phyloP scores from a whole-genome alignment of 2,329 filamentous ascomycete species.

The Metarhizium guizhouense region DNA sequence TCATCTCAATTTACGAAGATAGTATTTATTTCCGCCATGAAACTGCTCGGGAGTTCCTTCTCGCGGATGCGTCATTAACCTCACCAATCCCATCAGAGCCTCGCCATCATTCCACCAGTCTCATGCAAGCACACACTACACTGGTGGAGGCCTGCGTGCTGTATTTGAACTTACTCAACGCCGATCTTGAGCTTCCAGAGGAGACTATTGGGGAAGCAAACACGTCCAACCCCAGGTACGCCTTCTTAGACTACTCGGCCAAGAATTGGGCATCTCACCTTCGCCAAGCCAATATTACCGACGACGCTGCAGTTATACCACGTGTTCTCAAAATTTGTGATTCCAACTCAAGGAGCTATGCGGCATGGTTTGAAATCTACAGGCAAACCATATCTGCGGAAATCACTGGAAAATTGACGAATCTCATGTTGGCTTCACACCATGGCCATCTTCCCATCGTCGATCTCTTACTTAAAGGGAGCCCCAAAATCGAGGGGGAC shows the following conservation, averaged over 20 bases:
- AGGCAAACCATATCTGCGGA: background rate
- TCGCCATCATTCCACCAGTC: background rate
- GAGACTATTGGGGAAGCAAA: background rate
- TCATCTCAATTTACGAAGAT: conserved; percentile 17
- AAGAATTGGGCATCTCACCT: conserved; percentile 13
- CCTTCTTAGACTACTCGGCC: conserved; percentile 15
- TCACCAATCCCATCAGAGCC: conserved; percentile 1
- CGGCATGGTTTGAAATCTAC: conserved; percentile 1
- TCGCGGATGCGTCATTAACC: conserved; percentile 6
- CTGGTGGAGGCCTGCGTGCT: background rate
- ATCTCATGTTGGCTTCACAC: background rate
- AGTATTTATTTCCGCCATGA: conserved; percentile 22
- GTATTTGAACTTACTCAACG: background rate
- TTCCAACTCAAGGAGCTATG: conserved; percentile 6
- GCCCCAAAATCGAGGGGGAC: background rate
- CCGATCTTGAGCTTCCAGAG: background rate
- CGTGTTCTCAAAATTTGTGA: conserved; percentile 9
- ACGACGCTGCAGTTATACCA: conserved; percentile 3
- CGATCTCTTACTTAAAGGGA: background rate
- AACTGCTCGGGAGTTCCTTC: conserved; percentile 23
- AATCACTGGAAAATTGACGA: background rate
- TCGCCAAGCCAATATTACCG: conserved; percentile 8
- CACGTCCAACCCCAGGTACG: background rate
- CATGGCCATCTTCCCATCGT: background rate
- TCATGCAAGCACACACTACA: background rate